A percentile compares a stretch with the other conserved stretches of the same genome.
Evolutionary conservation across 2,329 filamentous ascomycete species (phyloP).

Genomic region (Fusarium heterosporum): DNA sequence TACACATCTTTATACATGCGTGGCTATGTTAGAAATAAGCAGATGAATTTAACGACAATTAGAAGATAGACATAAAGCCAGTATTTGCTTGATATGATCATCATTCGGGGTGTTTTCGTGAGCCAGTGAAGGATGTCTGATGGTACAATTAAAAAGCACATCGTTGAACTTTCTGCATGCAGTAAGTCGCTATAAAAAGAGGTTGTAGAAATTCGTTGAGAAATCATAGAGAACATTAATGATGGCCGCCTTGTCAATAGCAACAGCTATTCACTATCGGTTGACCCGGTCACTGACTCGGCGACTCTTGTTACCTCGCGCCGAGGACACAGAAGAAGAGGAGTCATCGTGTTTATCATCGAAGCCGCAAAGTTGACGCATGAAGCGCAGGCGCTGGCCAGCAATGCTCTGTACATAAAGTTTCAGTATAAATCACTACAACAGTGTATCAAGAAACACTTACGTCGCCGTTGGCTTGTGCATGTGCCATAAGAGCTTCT

Average conservation of each 20-base stretch:
- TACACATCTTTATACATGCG: conserved; percentile 14
- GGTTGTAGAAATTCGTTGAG: background rate
- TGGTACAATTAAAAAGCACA: background rate
- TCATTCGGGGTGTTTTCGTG: background rate
- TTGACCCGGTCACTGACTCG: conserved; percentile 30
- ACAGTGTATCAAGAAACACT: conserved; percentile 38
- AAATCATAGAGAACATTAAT: background rate
- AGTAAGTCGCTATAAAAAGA: background rate
- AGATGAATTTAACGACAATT: conserved; percentile 14
- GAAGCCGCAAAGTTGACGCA: conserved; percentile 66
- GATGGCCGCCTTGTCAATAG: conserved; percentile 1
- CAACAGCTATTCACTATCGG: conserved; percentile 17
- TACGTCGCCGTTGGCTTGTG: conserved; percentile 66
- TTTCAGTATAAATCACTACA: background rate
- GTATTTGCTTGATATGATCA: background rate
- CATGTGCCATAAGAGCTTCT: conserved; percentile 70
- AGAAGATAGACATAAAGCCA: conserved; percentile 11
- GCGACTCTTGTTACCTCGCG: conserved; percentile 28
- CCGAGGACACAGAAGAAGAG: background rate
- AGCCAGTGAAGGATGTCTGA: background rate
- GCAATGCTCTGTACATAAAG: conserved; percentile 62
- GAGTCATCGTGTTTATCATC: conserved; percentile 46
- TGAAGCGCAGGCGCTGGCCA: conserved; percentile 67
- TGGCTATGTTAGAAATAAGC: conserved; percentile 20
- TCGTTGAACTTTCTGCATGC: background rate